Percentiles rank a stretch among this genome's conserved stretches.
These are phyloP conservation scores for Auriscalpium orientale DNA, from an alignment of 768 basidiomycete species.

Conservation along the genomic window DNA sequence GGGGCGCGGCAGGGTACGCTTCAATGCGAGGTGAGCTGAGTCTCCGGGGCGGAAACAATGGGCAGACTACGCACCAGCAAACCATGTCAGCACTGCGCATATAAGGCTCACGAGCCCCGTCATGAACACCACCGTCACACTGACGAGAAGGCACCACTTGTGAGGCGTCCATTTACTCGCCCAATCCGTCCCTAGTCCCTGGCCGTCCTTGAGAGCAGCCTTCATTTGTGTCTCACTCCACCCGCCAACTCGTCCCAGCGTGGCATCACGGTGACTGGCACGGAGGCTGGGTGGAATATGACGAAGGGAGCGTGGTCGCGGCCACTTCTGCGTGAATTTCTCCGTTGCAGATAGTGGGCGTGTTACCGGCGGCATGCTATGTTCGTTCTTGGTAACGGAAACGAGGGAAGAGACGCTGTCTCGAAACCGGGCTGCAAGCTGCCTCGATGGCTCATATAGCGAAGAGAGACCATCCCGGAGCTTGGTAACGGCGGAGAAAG, in stretches of 20 bases:
- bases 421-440: background rate
- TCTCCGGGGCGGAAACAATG: background rate
- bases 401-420: background rate
- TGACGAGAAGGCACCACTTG: constrained; percentile 56
- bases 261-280: constrained; percentile 2
- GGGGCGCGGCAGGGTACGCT: constrained; percentile 60
- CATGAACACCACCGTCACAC: constrained; percentile 43
- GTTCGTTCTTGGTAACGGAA: background rate
- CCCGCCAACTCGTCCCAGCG: constrained; percentile 4
- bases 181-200: constrained; percentile 30
- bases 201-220: constrained; percentile 25
- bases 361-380: background rate
- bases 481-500: too few relatives aligned
- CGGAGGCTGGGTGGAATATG: background rate
- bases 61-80: constrained; percentile 34
- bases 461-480: background rate
- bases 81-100: constrained; percentile 52
- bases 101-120: constrained; percentile 47
- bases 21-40: background rate
- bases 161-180: constrained; percentile 49
- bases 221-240: constrained; percentile 2
- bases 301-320: constrained; percentile 29
- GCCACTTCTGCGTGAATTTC: constrained; percentile 48
- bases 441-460: background rate
- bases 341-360: constrained; percentile 10